Evolutionary conservation across 768 basidiomycete genomes (phyloP), one percentile per base, ranked within the genome.

Genomic region (Termitomyces sp.): DNA sequence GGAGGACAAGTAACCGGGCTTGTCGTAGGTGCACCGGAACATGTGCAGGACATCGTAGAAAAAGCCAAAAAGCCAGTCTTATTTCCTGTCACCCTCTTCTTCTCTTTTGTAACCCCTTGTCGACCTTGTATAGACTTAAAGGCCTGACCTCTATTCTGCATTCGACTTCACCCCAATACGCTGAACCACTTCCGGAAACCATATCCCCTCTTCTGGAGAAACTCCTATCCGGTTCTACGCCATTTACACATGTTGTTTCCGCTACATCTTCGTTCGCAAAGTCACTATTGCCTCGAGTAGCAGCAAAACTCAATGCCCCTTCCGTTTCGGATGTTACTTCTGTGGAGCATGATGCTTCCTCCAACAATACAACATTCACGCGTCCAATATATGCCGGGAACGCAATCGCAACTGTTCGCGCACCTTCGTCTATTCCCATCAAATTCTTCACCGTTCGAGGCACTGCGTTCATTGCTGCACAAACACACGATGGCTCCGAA

Each of bases 351-450:
- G 88, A 92, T 63, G 52, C 71, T 27, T 69, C 85, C 3, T 83
- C 84, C 32, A 86, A 88, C 60, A 80, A 77, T 62, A 93, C 92
- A 36, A 91, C 85, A 1, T 98, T 95, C 69, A 86, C 89, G 5
- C 89, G 96, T 23, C 94, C 93, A 25, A 97, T 98, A 64, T 98
- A 99, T 64, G 97, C 97, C 22, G 97, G 97, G 46, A 98, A 98
- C 66, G 97, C 97, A 42, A 93, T 98, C 53, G 82, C 94, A 23
- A 96, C 94, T 40, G 87, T 99, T 61, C 85, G 86, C 56, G 90
- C 89, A 0, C 75, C 85, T 0, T 81, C 83, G n/a, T 80, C 81
- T 49, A 79, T 97, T 63, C 80, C 82, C 29, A 72, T 94, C 74
- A 98, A 98, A 70, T 85, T 99, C 69, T 93, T 98, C 73, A 97